Percentiles rank a stretch among this genome's conserved stretches.
Evolutionary conservation across 805 yeast species (phyloP).

Genomic region (Cyberlindnera lachancei): DNA sequence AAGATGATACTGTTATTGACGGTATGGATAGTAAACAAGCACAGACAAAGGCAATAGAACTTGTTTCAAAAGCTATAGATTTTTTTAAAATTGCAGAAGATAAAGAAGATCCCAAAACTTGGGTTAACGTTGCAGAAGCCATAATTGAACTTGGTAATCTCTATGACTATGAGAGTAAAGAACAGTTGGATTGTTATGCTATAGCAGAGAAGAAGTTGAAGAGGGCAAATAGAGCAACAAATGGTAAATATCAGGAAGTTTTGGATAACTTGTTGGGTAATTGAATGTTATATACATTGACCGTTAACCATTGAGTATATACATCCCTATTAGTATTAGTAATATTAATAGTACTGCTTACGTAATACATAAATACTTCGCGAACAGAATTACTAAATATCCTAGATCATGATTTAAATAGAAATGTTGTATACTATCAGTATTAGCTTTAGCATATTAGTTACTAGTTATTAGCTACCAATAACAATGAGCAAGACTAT

Average conservation of each 20-base stretch:
- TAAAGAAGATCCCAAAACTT: constrained; percentile 68
- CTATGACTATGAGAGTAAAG: constrained; percentile 52
- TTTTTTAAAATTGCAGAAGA: constrained; percentile 54
- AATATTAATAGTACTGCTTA: no score
- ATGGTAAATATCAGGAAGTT: constrained; percentile 63
- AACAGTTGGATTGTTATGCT: constrained; percentile 59
- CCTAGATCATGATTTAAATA: no score
- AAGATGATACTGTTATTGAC: constrained; percentile 22
- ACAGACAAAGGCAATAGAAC: constrained; percentile 39
- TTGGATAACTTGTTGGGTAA: constrained; percentile 42
- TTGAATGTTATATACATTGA: not conserved
- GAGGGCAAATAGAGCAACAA: constrained; percentile 73
- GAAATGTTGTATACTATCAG: no score
- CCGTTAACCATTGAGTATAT: no score
- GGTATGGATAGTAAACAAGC: constrained; percentile 32
- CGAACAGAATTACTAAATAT: no score
- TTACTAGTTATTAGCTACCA: no score
- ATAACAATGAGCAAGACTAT: constrained; percentile 32
- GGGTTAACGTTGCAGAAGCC: constrained; percentile 86
- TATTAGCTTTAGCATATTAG: no score
- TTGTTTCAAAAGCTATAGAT: constrained; percentile 46
- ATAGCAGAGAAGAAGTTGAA: constrained; percentile 62
- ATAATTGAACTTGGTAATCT: constrained; percentile 73
- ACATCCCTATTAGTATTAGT: no score
- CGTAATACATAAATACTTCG: no score